These are phyloP conservation scores for Punctularia strigosozonata DNA, from an alignment of 768 basidiomycete species.

Conservation along the genomic window DNA sequence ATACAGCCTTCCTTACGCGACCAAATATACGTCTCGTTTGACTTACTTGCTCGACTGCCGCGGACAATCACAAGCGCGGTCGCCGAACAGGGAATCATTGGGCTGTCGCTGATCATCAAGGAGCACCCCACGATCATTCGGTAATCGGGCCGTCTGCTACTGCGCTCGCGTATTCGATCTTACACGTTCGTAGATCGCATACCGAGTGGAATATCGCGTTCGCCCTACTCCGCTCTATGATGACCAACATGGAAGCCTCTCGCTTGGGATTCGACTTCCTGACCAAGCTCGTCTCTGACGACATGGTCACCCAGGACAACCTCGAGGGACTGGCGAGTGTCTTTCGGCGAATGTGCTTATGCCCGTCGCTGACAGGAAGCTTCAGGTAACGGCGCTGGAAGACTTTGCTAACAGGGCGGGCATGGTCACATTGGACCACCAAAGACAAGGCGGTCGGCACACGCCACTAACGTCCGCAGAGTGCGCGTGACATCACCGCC, in stretches of 20 bases:
- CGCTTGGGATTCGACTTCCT: constrained; percentile 76
- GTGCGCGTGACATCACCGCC: constrained; percentile 21
- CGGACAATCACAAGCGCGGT: constrained; percentile 67
- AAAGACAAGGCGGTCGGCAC: constrained; percentile 37
- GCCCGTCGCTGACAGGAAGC: no score
- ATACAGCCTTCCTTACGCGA: constrained; percentile 71
- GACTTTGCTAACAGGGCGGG: constrained; percentile 78
- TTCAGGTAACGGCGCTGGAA: no score
- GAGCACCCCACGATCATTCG: constrained; percentile 62
- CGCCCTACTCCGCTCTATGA: constrained; percentile 75
- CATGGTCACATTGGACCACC: constrained; percentile 44
- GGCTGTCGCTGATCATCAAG: constrained; percentile 69
- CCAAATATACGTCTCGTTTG: constrained; percentile 90
- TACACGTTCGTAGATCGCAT: constrained; percentile 54
- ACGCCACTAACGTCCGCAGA: constrained; percentile 38
- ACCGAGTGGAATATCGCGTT: constrained; percentile 96
- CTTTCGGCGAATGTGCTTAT: no score
- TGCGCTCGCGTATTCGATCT: constrained; percentile 1
- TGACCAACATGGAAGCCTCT: constrained; percentile 79
- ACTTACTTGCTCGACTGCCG: constrained; percentile 76
- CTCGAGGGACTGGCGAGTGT: constrained; percentile 68
- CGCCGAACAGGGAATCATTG: constrained; percentile 84
- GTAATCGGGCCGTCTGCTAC: constrained; percentile 22
- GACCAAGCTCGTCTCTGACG: constrained; percentile 49
- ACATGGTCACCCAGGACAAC: constrained; percentile 64